Base-by-base conservation (phyloP, 306 rosid genomes). In the Cucumis melo region DNA sequence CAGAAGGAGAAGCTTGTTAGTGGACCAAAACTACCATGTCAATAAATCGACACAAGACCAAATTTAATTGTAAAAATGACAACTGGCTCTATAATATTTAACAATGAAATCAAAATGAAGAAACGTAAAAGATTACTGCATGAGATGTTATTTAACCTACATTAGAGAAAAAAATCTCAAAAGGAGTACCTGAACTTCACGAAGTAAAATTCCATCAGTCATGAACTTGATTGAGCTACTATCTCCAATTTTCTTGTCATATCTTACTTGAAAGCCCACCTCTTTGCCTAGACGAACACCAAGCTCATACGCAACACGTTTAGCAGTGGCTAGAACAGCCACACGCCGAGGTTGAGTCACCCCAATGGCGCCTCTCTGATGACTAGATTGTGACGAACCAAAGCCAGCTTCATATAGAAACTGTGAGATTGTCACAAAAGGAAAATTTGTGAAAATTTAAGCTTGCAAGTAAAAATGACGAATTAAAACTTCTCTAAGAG, bases 281-380 rank as follows among this genome's bases (percentile, higher is more conserved):
- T 85, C 90, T 84, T 86, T 87, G 56, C 98, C 98, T 2, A 93
- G 83, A 68, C 62, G 87, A 62, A 89, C 78, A 78, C 91, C 96
- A 84, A 93, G 93, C 82, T 93, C 98, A 75, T 88, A 80, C 59
- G 98, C 93, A 83, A 93, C 97, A 67, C 97, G 93, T 90, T 85
- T 90, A 54, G 97, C 91, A 64, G 98, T 91, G 27, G 97, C 89
- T 85, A 89, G 98, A 76, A 93, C 97, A 79, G 97, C 97, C 82
- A 91, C 96, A 51, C 98, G 90, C 3, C 97, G 97, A 41, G 98
- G 98, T 85, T 93, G 98, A 78, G 98, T 91, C 64, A 91, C 93
- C 78, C 97, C 98, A 73, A 93, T 90, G 70, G 89, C 77, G 63
- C 98, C 93, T 19, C 84, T 81, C 78, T 77, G 87, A 57, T 44